Evolutionary conservation across 768 basidiomycete genomes (phyloP).

Genomic region (Sporobolomyces phaffii): DNA sequence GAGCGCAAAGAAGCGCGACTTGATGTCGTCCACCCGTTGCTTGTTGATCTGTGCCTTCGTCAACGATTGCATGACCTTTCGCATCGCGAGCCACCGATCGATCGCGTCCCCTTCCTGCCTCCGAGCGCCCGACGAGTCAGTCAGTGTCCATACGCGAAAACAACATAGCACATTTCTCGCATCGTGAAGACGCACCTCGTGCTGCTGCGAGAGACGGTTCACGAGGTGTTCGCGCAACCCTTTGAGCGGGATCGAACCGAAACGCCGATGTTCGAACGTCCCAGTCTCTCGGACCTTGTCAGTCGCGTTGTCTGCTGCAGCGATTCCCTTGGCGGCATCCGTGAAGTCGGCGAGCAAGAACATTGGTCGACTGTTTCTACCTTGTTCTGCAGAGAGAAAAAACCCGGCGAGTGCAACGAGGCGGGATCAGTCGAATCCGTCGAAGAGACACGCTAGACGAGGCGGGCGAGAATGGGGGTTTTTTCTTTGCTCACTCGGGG

Average conservation of each 20-base stretch:
- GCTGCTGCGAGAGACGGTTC: no score
- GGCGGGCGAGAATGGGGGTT: no score
- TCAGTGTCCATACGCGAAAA: no score
- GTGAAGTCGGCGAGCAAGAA: not conserved
- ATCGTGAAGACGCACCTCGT: no score
- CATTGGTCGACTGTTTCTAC: not conserved
- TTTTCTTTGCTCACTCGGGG: not conserved
- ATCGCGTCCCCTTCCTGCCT: not conserved
- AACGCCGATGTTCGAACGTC: not conserved
- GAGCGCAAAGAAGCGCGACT: not conserved
- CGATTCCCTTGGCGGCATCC: not conserved
- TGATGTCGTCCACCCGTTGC: not conserved
- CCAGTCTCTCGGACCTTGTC: not conserved
- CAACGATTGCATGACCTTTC: not conserved
- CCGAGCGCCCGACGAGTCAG: not conserved
- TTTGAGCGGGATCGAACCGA: conserved; percentile 1
- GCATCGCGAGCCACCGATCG: not conserved
- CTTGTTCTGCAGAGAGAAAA: not conserved
- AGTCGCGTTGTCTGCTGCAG: not conserved
- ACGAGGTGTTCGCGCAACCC: not conserved
- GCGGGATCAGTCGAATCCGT: no score
- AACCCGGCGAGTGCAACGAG: no score
- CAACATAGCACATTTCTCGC: no score
- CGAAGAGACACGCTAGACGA: no score
- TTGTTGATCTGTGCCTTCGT: not conserved